Conservation (phyloP, 208 protist genomes). For the Acanthamoeba quina region DNA sequence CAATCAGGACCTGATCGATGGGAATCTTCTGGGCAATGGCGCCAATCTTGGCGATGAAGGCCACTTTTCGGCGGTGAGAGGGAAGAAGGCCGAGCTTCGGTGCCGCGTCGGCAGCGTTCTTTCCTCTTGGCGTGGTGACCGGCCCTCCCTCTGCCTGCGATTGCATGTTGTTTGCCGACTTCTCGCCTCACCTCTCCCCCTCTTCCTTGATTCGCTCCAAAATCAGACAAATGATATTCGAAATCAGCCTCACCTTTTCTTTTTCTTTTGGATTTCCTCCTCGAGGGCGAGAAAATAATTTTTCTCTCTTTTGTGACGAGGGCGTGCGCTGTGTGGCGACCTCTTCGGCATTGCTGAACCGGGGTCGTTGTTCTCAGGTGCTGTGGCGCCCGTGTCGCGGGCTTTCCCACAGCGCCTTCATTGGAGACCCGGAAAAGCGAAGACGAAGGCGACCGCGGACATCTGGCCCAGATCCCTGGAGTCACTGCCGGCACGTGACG, state of each 20-base stretch:
- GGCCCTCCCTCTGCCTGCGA: not conserved
- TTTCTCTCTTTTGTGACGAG: too few relatives aligned
- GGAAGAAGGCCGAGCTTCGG: conserved; percentile 11
- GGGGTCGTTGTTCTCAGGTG: not conserved
- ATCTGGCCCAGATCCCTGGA: not conserved
- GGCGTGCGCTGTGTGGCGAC: too few relatives aligned
- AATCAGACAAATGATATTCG: too few relatives aligned
- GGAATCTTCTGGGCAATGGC: conserved; percentile 9
- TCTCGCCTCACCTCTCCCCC: not conserved
- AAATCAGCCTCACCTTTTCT: not conserved
- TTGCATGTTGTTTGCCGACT: not conserved
- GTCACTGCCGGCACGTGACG: not conserved
- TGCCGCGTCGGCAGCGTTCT: not conserved
- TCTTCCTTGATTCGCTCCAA: not conserved
- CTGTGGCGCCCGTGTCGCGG: not conserved
- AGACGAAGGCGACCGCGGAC: not conserved
- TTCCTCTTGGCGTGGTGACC: not conserved
- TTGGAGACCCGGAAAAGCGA: not conserved
- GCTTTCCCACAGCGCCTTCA: conserved; percentile 38
- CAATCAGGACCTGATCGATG: conserved; percentile 16
- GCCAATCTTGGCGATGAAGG: not conserved
- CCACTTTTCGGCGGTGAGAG: not conserved
- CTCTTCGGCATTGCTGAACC: too few relatives aligned
- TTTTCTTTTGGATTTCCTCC: not conserved
- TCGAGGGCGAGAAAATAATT: too few relatives aligned